These are phyloP conservation scores for Malus hybrid DNA, from an alignment of 331 rosid species.

Conservation along the genomic window DNA sequence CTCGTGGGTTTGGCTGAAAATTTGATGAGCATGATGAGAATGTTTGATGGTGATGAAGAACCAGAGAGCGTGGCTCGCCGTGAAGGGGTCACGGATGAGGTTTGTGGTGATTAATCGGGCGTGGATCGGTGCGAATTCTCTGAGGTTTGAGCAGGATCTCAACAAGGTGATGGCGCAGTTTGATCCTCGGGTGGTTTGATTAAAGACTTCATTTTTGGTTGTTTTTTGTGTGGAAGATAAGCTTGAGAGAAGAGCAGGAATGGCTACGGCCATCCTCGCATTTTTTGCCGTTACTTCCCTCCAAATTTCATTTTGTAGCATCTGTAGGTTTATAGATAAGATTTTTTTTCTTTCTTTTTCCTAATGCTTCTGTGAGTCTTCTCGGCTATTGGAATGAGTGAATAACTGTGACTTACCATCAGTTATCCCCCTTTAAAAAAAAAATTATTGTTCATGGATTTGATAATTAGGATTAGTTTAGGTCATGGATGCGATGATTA, in stretches of 20 bases:
- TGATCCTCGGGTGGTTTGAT: not conserved
- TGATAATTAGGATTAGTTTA: too few relatives aligned
- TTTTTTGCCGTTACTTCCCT: conserved; percentile 1
- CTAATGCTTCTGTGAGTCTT: too few relatives aligned
- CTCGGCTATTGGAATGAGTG: fast-evolving
- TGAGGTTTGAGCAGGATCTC: conserved; percentile 16
- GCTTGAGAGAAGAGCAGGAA: not conserved
- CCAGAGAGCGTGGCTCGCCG: conserved; percentile 20
- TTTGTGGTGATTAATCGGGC: conserved; percentile 22
- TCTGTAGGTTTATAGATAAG: not conserved
- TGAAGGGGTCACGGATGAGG: conserved; percentile 16
- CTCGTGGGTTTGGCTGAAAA: conserved; percentile 10
- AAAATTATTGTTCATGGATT: too few relatives aligned
- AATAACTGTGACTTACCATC: fast-evolving
- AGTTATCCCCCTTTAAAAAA: too few relatives aligned
- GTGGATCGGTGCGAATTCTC: conserved; percentile 14
- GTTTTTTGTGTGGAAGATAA: not conserved
- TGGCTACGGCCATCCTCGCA: conserved; percentile 5
- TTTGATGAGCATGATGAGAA: not conserved
- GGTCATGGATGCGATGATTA: too few relatives aligned
- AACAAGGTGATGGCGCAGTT: conserved; percentile 3
- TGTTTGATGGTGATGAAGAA: conserved; percentile 15
- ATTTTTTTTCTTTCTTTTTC: not conserved
- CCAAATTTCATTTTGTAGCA: not conserved
- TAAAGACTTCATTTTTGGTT: not conserved